phyloP scores from a whole-genome alignment of 2,329 filamentous ascomycete species.

The Calonectria hongkongensis region DNA sequence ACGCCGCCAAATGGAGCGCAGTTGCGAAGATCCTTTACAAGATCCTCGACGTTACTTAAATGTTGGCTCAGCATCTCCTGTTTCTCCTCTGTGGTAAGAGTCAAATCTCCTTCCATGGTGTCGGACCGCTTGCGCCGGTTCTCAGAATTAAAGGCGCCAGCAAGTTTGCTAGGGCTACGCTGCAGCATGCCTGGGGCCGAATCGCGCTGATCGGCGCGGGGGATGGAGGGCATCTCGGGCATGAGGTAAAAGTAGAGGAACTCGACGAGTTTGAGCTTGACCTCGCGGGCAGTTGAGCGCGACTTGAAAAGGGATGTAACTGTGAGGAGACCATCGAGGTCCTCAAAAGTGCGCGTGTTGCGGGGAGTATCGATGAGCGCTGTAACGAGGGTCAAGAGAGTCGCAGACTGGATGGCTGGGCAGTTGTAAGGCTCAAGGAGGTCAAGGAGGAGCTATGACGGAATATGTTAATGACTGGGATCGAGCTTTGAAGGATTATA shows the following conservation, averaged over 20 bases:
- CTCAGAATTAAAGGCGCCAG: conserved; percentile 70
- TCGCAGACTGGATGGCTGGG: conserved; percentile 92
- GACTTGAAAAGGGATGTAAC: conserved; percentile 96
- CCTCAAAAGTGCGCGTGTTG: conserved; percentile 94
- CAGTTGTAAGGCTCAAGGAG: conserved; percentile 95
- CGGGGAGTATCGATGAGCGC: conserved; percentile 89
- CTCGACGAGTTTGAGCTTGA: conserved; percentile 97
- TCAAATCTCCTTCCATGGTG: conserved; percentile 63
- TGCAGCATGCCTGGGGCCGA: conserved; percentile 74
- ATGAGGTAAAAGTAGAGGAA: conserved; percentile 99
- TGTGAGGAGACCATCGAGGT: conserved; percentile 91
- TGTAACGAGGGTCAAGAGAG: conserved; percentile 91
- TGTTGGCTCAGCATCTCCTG: conserved; percentile 85
- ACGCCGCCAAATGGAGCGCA: conserved; percentile 83
- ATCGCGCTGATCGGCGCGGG: conserved; percentile 66
- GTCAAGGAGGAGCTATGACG: conserved; percentile 87
- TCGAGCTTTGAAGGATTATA: background rate
- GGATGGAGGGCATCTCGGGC: conserved; percentile 84
- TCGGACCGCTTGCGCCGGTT: conserved; percentile 58
- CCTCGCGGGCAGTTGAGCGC: conserved; percentile 87
- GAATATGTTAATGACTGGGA: conserved; percentile 36
- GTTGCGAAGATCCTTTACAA: conserved; percentile 89
- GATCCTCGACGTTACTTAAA: conserved; percentile 87
- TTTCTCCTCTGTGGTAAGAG: conserved; percentile 85
- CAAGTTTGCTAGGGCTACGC: conserved; percentile 81